Evolutionary conservation across 1,284 basidiomycete species (phyloP), one percentile per base, ranked within the genome.

Genomic region (Meripilus lineatus): DNA sequence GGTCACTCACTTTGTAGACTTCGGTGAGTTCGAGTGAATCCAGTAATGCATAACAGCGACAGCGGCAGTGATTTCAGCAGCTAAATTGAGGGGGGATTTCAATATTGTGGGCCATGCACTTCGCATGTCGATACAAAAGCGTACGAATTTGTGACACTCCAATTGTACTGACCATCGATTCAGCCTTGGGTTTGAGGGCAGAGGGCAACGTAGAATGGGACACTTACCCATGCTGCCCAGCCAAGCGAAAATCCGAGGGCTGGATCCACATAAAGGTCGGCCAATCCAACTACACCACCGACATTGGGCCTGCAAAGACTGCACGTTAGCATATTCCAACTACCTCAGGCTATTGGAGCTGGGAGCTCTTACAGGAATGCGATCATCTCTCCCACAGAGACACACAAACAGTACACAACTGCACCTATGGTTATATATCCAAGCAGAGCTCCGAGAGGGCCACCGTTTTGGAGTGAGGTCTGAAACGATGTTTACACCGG

Each of bases 241-340:
- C 60, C 60, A 0, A 62, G 48, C 1, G 60, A 59, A 44, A 62
- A 62, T 1, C 60, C 59, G 4, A 60, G 46, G 1, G 59, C 58
- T 0, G n/a, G 53, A 32, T 61, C 59, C 5, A 63, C 60, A 26
- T 59, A 62, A 1, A 57, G 58, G 58, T 57, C 56, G 1, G 89
- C 85, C 5, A 85, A 80, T 53, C 89, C 81, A 14, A 91, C 82
- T 54, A 90, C 89, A 32, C 86, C 82, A 49, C 79, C 80, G 2
- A 89, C 85, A 88, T 88, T 66, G 84, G 89, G 30, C 82, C 81
- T 59, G n/a, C 40, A 23, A 40, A 6, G 57, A 30, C 10, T n/a
- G n/a, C n/a, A n/a, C n/a, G n/a, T 48, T 40, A 14, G 46, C 23
- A 40, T 40, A 46, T 32, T 47, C 45, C 3, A 22, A 21, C 4